Evolutionary conservation across 139 green algal genomes (phyloP).

Genomic region (Bryopsis sp.): DNA sequence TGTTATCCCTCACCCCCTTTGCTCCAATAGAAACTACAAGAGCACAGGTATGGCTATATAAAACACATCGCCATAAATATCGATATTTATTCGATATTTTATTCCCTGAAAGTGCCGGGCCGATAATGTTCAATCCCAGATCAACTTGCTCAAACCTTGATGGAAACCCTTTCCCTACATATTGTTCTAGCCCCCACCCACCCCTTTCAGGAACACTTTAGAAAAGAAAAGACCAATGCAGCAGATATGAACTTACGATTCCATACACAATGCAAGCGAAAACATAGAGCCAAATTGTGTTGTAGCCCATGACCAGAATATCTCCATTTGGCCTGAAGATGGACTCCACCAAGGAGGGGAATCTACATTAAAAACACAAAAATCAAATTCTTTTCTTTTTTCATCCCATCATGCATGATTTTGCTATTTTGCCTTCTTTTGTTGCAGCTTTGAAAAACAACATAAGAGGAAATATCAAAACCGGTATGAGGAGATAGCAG

Average conservation of each 20-base stretch:
- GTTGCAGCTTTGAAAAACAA: not conserved
- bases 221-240: not conserved
- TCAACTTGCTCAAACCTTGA: no score
- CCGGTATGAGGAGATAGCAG: not conserved
- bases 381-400: not conserved
- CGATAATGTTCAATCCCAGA: no score
- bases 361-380: not conserved
- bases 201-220: no score
- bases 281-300: conserved; percentile 23
- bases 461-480: not conserved
- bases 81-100: no score
- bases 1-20: no score
- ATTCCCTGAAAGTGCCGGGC: no score
- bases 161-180: no score
- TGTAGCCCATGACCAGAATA: conserved; percentile 15
- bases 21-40: no score
- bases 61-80: no score
- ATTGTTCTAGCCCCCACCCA: no score
- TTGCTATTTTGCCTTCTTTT: not conserved
- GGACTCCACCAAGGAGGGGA: not conserved
- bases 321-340: not conserved
- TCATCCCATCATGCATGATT: not conserved
- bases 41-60: no score
- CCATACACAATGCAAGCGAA: conserved; percentile 23
- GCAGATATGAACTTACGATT: conserved; percentile 9